A percentile compares a stretch with the other conserved stretches of the same genome.
These are phyloP conservation scores for Ceratobasidium sp. DNA, from an alignment of 1,284 basidiomycete genomes.

Conservation along the genomic window DNA sequence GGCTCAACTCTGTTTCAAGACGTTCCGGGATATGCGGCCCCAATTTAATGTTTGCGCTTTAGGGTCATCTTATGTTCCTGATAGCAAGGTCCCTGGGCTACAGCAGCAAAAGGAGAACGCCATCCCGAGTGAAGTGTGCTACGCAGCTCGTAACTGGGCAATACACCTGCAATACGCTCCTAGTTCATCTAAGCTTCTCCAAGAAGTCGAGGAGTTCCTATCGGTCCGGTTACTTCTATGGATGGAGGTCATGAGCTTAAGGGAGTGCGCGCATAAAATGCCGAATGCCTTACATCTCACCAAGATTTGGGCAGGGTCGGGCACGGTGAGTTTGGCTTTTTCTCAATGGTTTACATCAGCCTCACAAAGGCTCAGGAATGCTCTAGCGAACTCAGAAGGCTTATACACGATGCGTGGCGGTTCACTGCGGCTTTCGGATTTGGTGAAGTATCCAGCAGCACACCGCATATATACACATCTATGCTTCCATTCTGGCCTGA, in stretches of 20 bases:
- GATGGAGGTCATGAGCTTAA: constrained; percentile 27
- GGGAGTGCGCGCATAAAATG: not conserved
- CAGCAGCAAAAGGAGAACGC: not conserved
- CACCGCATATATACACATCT: constrained; percentile 26
- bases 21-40: not conserved
- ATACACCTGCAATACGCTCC: not conserved
- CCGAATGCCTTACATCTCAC: not conserved
- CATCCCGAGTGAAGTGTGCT: not conserved
- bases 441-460: not conserved
- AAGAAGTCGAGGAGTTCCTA: not conserved
- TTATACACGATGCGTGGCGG: constrained; percentile 3
- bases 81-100: constrained; percentile 2
- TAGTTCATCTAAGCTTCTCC: not conserved
- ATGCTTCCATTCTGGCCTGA: constrained; percentile 21
- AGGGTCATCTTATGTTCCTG: constrained; percentile 11
- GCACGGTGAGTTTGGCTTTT: not conserved
- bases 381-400: not conserved
- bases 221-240: constrained; percentile 14
- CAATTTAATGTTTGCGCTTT: constrained; percentile 23
- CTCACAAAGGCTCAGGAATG: not conserved
- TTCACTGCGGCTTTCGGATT: not conserved
- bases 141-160: constrained; percentile 24
- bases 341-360: not conserved
- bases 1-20: constrained; percentile 3
- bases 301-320: not conserved